Base-by-base conservation (phyloP, 2,329 filamentous ascomycete genomes). In the Aureobasidium leucospermi region DNA sequence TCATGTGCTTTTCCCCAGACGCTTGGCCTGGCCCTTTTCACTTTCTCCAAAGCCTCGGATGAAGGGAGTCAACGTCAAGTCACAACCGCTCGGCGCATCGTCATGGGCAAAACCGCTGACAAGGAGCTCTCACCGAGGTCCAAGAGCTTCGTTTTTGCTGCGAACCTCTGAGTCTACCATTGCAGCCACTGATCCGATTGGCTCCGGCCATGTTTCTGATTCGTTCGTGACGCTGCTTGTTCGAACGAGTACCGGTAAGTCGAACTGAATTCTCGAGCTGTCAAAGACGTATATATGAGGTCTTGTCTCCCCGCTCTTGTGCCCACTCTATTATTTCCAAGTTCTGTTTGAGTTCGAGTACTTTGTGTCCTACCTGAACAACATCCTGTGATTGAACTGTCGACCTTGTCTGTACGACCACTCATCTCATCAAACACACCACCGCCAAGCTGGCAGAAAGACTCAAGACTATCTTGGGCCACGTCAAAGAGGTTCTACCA, bases 381-480 rank as follows among this genome's bases (percentile, higher is more conserved):
- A 36, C 9, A 34, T 19, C 6, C 38, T 13, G 16, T 16, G 10
- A 38, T 36, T 28, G 16, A 28, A 31, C 41, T 39, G 23, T 39
- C 32, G 23, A 31, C 31, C 6, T 23, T 1, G 19, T 28, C 11
- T 16, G 43, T 11, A 29, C 36, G n/a, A 32, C 13, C 28, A 4
- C 15, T 13, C 28, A 42, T 31, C 16, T 38, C 38, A 56, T 36
- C 31, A 15, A 36, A 36, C 2, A 43, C 39, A 42, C 28, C 23
- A 58, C 55, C 55, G 55, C 16, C 55, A 58, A 58, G 34, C 55
- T 58, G 55, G 55, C 55, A 41, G 55, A 58, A 39, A 58, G 55
- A 49, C 55, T 58, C 55, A 58, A 58, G 55, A 58, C 13, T n/a
- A 58, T 58, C 16, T 45, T 58, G 34, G 55, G 55, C 13, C 55